These are phyloP conservation scores for Cytospora piceae DNA, from an alignment of 2,329 filamentous ascomycete genomes.

Conservation along the genomic window DNA sequence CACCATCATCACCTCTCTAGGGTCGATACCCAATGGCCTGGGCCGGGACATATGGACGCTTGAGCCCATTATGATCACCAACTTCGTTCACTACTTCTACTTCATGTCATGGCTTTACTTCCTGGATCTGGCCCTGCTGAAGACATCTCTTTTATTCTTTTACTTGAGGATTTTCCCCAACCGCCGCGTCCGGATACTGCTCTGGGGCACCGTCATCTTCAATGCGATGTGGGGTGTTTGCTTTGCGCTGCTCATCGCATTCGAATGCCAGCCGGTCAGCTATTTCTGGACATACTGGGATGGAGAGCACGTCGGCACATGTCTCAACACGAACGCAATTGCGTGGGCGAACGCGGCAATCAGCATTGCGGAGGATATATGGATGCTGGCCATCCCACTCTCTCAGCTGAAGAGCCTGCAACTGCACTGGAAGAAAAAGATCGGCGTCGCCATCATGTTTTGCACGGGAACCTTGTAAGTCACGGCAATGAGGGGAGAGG, in stretches of 20 bases:
- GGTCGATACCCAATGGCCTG: constrained; percentile 44
- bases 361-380: constrained; percentile 47
- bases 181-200: constrained; percentile 16
- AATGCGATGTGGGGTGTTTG: constrained; percentile 38
- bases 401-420: constrained; percentile 46
- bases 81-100: constrained; percentile 45
- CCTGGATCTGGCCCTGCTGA: constrained; percentile 26
- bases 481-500: too few species aligned
- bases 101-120: constrained; percentile 41
- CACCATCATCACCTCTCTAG: constrained; percentile 39
- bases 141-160: constrained; percentile 29
- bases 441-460: constrained; percentile 49
- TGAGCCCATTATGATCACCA: constrained; percentile 30
- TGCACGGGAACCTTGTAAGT: constrained; percentile 46
- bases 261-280: constrained; percentile 56
- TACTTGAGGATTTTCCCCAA: constrained; percentile 30
- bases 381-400: constrained; percentile 49
- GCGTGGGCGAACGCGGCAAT: constrained; percentile 55
- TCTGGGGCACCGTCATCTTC: constrained; percentile 25
- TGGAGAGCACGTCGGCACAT: constrained; percentile 49
- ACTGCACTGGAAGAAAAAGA: constrained; percentile 53
- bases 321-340: constrained; percentile 53
- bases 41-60: constrained; percentile 33
- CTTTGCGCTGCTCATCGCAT: constrained; percentile 49
- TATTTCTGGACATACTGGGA: constrained; percentile 60